Conservation (phyloP, 1,284 basidiomycete genomes). For the Athelia sp. region DNA sequence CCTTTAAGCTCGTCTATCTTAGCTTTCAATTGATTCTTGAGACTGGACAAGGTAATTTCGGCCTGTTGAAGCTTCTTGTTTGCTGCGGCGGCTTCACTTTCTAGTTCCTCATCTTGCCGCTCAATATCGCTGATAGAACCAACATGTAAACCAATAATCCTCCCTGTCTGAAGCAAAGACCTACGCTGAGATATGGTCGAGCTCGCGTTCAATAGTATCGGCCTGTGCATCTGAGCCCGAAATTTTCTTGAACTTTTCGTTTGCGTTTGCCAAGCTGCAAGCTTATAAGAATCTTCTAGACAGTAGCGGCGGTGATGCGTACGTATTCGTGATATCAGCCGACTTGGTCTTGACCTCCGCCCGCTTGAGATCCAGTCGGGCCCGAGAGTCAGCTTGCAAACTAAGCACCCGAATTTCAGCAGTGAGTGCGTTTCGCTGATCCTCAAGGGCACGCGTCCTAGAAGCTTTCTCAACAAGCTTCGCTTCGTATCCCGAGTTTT, state of each 20-base stretch:
- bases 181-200: constrained; percentile 57
- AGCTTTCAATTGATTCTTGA: constrained; percentile 54
- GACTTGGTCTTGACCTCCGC: constrained; percentile 63
- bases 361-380: constrained; percentile 76
- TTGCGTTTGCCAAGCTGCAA: constrained; percentile 56
- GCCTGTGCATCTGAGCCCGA: constrained; percentile 53
- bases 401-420: constrained; percentile 72
- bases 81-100: constrained; percentile 41
- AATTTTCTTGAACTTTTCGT: constrained; percentile 59
- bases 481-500: constrained; percentile 63
- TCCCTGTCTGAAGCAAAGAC: constrained; percentile 16
- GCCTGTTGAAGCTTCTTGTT: constrained; percentile 56
- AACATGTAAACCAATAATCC: constrained; percentile 6
- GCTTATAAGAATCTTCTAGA: constrained; percentile 4
- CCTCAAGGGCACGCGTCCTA: constrained; percentile 61
- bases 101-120: constrained; percentile 50
- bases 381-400: constrained; percentile 78
- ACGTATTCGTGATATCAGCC: constrained; percentile 66
- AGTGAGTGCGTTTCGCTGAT: constrained; percentile 67
- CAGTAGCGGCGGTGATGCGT: constrained; percentile 22
- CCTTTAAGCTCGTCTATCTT: constrained; percentile 65
- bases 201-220: constrained; percentile 69
- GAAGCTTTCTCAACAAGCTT: constrained; percentile 56
- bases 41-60: constrained; percentile 55
- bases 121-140: constrained; percentile 56